Percentiles rank a stretch among this genome's conserved stretches.
Evolutionary conservation across 2,329 filamentous ascomycete species (phyloP).

Genomic region (Raffaelea ambrosiae): DNA sequence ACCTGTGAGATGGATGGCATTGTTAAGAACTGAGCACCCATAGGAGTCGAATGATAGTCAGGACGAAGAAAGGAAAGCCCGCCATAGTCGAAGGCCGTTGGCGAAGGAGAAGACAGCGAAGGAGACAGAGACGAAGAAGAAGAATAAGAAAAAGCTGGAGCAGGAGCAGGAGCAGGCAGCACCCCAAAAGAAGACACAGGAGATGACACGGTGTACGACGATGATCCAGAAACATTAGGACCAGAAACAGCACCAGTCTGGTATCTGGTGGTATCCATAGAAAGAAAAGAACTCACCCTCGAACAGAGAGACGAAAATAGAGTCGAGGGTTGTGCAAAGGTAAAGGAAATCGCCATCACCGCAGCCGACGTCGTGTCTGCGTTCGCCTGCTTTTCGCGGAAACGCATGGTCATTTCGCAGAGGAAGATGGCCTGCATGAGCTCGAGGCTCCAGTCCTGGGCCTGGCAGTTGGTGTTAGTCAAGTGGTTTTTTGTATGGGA

Average conservation of each 20-base stretch:
- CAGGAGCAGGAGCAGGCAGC: no score
- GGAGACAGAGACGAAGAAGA: conserved; percentile 15
- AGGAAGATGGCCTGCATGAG: conserved; percentile 46
- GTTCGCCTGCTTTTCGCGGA: conserved; percentile 37
- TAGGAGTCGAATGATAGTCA: not conserved
- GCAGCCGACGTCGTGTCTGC: conserved; percentile 25
- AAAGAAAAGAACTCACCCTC: conserved; percentile 39
- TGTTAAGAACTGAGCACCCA: conserved; percentile 18
- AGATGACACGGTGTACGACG: no score
- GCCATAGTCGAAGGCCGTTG: conserved; percentile 10
- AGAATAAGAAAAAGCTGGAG: no score
- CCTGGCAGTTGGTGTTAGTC: conserved; percentile 22
- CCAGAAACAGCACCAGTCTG: no score
- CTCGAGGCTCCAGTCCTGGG: conserved; percentile 38
- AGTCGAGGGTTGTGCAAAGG: conserved; percentile 28
- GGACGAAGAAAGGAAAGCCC: conserved; percentile 9
- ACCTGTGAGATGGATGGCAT: conserved; percentile 17
- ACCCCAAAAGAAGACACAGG: no score
- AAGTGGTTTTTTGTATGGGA: not conserved
- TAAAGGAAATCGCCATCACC: conserved; percentile 10
- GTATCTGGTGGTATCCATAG: conserved; percentile 24
- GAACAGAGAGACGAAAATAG: conserved; percentile 42
- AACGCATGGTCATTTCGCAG: conserved; percentile 47
- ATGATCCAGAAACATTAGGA: no score
- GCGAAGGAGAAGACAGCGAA: conserved; percentile 12